Percentiles rank a stretch among this genome's conserved stretches.
Conservation (phyloP, 331 rosid genomes). For the Ulmus americana region DNA sequence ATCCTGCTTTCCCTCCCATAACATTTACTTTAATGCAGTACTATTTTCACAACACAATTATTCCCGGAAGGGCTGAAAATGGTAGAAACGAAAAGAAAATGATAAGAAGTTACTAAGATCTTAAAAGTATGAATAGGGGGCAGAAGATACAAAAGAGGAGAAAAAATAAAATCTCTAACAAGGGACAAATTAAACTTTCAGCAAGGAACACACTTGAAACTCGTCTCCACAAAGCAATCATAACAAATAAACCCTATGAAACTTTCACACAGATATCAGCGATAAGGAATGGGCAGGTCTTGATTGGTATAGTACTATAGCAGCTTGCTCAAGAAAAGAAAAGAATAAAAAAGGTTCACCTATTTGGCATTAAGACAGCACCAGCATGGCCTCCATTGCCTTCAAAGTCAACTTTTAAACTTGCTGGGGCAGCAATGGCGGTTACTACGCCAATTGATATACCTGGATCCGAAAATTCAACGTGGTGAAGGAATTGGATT, state of each 20-base stretch:
- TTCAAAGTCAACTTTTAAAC: slow-evolving; percentile 80
- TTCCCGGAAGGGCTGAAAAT: no score
- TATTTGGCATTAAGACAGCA: slow-evolving; percentile 83
- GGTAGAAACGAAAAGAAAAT: no score
- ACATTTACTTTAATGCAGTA: no score
- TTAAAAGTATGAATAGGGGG: no score
- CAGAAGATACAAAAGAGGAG: no score
- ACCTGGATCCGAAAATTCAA: slow-evolving; percentile 39
- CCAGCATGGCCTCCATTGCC: slow-evolving; percentile 97
- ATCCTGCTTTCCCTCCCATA: no score
- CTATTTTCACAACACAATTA: no score
- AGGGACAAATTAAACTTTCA: no score
- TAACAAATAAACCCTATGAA: not conserved
- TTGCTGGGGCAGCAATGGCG: slow-evolving; percentile 96
- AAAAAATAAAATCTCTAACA: no score
- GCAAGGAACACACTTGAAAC: not conserved
- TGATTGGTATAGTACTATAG: slow-evolving; percentile 2
- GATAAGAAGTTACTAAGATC: no score
- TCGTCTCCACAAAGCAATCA: not conserved
- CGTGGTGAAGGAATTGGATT: slow-evolving; percentile 1
- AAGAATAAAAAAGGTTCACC: slow-evolving; percentile 36
- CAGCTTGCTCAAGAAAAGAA: not conserved
- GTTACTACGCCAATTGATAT: slow-evolving; percentile 77
- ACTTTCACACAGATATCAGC: slow-evolving; percentile 1
- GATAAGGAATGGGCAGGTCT: not conserved